Percentiles rank a stretch among this genome's conserved stretches.
These are phyloP conservation scores for Penicillium sp. DNA, from an alignment of 2,329 filamentous ascomycete species.

Conservation along the genomic window DNA sequence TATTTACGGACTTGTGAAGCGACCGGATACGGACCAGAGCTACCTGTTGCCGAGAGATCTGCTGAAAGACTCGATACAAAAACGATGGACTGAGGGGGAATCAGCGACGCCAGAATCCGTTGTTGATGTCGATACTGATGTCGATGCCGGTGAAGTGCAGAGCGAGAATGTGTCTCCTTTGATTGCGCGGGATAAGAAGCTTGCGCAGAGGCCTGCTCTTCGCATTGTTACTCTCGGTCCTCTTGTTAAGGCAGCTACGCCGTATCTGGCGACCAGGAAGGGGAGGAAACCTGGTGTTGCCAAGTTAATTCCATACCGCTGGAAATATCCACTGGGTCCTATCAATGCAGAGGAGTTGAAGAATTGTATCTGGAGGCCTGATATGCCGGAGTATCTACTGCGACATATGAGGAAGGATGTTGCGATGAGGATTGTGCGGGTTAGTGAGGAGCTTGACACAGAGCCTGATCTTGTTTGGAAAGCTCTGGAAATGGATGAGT, in stretches of 20 bases:
- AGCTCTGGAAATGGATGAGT: constrained; percentile 24
- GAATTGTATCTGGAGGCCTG: constrained; percentile 50
- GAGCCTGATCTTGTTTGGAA: constrained; percentile 32
- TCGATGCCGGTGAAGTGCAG: not conserved
- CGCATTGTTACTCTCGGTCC: constrained; percentile 35
- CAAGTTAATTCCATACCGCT: constrained; percentile 37
- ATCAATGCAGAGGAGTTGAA: constrained; percentile 31
- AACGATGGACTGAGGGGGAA: not conserved
- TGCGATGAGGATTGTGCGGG: constrained; percentile 41
- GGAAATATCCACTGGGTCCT: constrained; percentile 39
- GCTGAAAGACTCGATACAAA: constrained; percentile 35
- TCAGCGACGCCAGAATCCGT: not conserved
- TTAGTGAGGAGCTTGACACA: constrained; percentile 25
- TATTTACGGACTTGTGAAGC: constrained; percentile 41
- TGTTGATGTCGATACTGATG: not conserved
- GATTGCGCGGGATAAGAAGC: not conserved
- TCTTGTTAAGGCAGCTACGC: constrained; percentile 26
- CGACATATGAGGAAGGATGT: constrained; percentile 42
- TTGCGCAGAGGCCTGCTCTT: constrained; percentile 25
- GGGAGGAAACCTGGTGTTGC: constrained; percentile 21
- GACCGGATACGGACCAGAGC: constrained; percentile 28
- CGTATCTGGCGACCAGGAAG: constrained; percentile 9
- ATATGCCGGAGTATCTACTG: constrained; percentile 52
- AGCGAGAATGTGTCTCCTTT: not conserved
- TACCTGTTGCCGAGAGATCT: constrained; percentile 41